Evolutionary conservation across 2,329 filamentous ascomycete species (phyloP).

Genomic region (Ramularia endophylla): DNA sequence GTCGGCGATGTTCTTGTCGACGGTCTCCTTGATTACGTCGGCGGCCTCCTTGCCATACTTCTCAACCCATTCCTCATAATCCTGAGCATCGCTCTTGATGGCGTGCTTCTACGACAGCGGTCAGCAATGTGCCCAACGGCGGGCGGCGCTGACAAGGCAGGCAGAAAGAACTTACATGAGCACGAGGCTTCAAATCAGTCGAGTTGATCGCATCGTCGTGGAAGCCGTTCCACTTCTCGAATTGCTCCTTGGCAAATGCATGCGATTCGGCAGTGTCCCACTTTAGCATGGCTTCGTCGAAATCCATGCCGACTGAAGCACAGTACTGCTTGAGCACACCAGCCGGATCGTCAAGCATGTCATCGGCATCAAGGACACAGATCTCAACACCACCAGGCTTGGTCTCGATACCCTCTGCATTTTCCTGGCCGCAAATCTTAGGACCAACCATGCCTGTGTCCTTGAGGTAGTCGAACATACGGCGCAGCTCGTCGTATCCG

Average conservation of each 20-base stretch:
- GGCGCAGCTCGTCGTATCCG: slow-evolving; percentile 82
- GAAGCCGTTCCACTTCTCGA: slow-evolving; percentile 97
- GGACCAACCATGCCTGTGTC: slow-evolving; percentile 65
- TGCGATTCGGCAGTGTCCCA: slow-evolving; percentile 77
- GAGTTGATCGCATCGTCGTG: slow-evolving; percentile 92
- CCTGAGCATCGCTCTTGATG: slow-evolving; percentile 57
- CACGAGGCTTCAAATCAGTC: slow-evolving; percentile 65
- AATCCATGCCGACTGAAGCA: slow-evolving; percentile 71
- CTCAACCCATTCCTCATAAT: slow-evolving; percentile 64
- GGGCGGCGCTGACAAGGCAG: too few species aligned
- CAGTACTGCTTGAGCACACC: slow-evolving; percentile 74
- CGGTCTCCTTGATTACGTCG: slow-evolving; percentile 62
- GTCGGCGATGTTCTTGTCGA: slow-evolving; percentile 64
- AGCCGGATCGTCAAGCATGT: slow-evolving; percentile 79
- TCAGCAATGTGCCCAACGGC: slow-evolving; percentile 5
- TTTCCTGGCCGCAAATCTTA: slow-evolving; percentile 48
- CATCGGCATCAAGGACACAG: slow-evolving; percentile 88
- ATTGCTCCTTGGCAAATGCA: slow-evolving; percentile 61
- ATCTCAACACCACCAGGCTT: slow-evolving; percentile 50
- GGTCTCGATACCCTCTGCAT: slow-evolving; percentile 28
- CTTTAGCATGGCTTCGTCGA: slow-evolving; percentile 67
- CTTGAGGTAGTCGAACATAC: slow-evolving; percentile 79
- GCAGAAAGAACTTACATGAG: slow-evolving; percentile 44
- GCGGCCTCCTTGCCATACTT: slow-evolving; percentile 70
- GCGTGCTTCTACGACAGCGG: slow-evolving; percentile 49